Evolutionary conservation across 257 asterid species (phyloP).

Genomic region (Buddleja alternifolia): DNA sequence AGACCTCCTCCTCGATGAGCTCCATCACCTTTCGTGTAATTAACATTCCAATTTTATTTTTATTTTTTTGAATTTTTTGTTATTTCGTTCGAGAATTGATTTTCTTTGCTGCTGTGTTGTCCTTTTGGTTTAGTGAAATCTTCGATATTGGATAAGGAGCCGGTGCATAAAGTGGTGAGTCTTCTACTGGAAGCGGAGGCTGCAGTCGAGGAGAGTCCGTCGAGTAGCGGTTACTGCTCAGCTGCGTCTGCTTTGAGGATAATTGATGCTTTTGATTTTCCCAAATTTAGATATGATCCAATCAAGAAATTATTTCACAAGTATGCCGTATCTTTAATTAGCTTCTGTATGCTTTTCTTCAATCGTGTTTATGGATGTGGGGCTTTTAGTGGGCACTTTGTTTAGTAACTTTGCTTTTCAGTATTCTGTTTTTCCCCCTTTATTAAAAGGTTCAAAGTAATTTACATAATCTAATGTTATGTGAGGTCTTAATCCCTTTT

Average conservation of each 20-base stretch:
- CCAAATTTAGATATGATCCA: slow-evolving; percentile 75
- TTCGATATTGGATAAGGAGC: slow-evolving; percentile 79
- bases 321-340: slow-evolving; percentile 39
- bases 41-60: background rate
- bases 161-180: slow-evolving; percentile 59
- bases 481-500: background rate
- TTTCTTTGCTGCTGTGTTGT: background rate
- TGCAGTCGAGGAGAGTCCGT: slow-evolving; percentile 60
- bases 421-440: background rate
- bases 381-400: slow-evolving; percentile 7
- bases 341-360: background rate
- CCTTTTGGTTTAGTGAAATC: slow-evolving; percentile 62
- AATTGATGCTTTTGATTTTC: slow-evolving; percentile 75
- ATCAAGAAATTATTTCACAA: slow-evolving; percentile 70
- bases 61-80: background rate
- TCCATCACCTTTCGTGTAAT: slow-evolving; percentile 61
- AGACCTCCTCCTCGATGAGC: slow-evolving; percentile 79
- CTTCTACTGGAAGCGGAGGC: slow-evolving; percentile 65
- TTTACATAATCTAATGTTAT: background rate
- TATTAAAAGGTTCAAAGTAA: background rate
- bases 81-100: background rate
- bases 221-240: slow-evolving; percentile 38
- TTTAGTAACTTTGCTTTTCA: background rate
- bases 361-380: background rate
- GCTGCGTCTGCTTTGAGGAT: slow-evolving; percentile 65